phyloP scores from a whole-genome alignment of 2,329 filamentous ascomycete species.

The Pseudogymnoascus sp. region DNA sequence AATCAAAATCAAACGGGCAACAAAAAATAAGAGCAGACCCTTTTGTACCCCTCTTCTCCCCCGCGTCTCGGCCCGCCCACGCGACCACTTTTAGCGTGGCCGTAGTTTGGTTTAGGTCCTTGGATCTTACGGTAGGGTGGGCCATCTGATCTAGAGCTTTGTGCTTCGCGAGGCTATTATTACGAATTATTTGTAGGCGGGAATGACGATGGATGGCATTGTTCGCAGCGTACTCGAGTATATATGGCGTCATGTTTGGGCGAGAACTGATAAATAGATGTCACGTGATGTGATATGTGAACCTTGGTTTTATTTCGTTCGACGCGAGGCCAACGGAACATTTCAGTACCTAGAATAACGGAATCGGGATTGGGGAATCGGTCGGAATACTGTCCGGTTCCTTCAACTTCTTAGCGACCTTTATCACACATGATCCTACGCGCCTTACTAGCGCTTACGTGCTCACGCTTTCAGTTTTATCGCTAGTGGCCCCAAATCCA shows the following conservation, averaged over 20 bases:
- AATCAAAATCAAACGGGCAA: not conserved
- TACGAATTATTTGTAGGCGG: not conserved
- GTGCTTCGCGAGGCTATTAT: not conserved
- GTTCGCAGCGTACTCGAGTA: no score
- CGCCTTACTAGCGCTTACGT: not conserved
- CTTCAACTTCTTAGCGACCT: not conserved
- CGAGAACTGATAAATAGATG: not conserved
- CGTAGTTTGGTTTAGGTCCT: not conserved
- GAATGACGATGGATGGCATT: not conserved
- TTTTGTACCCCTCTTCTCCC: not conserved
- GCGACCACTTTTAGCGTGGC: not conserved
- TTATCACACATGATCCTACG: not conserved
- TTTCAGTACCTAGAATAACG: not conserved
- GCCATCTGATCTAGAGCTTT: not conserved
- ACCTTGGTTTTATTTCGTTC: not conserved
- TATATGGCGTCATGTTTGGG: not conserved
- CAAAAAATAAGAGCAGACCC: not conserved
- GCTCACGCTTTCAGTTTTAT: not conserved
- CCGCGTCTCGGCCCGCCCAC: constrained; percentile 2
- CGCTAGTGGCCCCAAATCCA: no score
- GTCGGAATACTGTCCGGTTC: no score
- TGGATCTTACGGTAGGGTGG: not conserved
- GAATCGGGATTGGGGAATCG: no score
- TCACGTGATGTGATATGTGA: not conserved
- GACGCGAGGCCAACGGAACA: not conserved